phyloP scores from a whole-genome alignment of 345 rosid genomes.

The Eucalyptus pumila region DNA sequence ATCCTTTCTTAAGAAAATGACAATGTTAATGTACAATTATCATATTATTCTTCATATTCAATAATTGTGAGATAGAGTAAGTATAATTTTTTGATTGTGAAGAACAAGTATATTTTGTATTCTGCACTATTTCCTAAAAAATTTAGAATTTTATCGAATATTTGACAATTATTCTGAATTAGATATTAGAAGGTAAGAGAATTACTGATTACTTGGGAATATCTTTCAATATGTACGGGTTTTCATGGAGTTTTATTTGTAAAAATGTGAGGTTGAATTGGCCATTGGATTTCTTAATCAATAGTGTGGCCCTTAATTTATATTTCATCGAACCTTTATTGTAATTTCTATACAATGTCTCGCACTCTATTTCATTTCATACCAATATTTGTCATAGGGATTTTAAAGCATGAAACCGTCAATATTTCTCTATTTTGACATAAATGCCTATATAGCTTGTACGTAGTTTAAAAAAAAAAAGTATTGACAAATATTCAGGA shows the following conservation, averaged over 20 bases:
- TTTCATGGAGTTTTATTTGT: not conserved
- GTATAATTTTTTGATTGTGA: not conserved
- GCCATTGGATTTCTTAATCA: not conserved
- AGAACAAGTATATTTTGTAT: not conserved
- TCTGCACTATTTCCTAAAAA: too few relatives aligned
- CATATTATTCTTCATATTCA: not conserved
- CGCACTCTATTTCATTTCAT: not conserved
- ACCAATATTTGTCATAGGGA: not conserved
- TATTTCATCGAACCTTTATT: not conserved
- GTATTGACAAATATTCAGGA: not conserved
- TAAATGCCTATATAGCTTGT: not conserved
- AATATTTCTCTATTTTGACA: not conserved
- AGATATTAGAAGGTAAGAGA: too few relatives aligned
- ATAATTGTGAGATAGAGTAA: not conserved
- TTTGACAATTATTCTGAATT: too few relatives aligned
- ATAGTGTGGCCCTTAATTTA: not conserved
- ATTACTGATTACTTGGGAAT: too few relatives aligned
- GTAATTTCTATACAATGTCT: not conserved
- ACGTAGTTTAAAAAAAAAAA: accelerated
- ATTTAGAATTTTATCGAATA: too few relatives aligned
- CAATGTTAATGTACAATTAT: not conserved
- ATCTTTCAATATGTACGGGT: too few relatives aligned
- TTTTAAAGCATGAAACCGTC: not conserved
- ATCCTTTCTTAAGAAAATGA: not conserved
- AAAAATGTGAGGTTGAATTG: not conserved